Evolutionary conservation across 352 stramenopile species (phyloP).

Genomic region (Pythium coloratum): DNA sequence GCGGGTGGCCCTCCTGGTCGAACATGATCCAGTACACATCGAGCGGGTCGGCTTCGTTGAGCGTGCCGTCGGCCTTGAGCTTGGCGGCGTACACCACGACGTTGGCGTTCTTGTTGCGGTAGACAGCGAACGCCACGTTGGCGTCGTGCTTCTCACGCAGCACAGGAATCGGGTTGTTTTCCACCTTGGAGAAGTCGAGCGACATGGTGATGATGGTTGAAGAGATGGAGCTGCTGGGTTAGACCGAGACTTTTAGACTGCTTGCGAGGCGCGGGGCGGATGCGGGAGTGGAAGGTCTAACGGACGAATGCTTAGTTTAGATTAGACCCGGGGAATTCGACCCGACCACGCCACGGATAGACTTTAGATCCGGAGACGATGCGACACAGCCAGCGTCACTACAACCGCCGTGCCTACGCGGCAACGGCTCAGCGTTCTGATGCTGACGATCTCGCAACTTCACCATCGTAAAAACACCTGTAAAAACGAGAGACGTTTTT

Average conservation of each 20-base stretch:
- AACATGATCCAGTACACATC: constrained; percentile 91
- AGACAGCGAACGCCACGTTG: constrained; percentile 82
- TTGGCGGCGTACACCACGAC: constrained; percentile 82
- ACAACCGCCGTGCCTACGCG: constrained; percentile 17
- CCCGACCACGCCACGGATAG: constrained; percentile 3
- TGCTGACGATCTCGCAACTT: constrained; percentile 21
- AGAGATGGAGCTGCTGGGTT: neutral
- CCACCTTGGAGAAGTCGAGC: constrained; percentile 86
- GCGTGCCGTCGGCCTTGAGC: constrained; percentile 59
- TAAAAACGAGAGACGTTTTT: neutral
- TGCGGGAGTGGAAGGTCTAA: constrained; percentile 14
- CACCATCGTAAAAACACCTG: constrained; percentile 26
- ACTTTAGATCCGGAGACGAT: constrained; percentile 10
- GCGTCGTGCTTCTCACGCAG: constrained; percentile 75
- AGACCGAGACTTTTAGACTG: constrained; percentile 1
- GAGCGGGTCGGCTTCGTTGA: constrained; percentile 69
- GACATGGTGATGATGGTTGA: constrained; percentile 40
- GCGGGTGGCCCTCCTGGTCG: constrained; percentile 76
- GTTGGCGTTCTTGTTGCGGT: constrained; percentile 92
- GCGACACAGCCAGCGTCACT: constrained; percentile 2
- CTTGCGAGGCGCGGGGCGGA: neutral
- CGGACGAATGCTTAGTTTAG: neutral
- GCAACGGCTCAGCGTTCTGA: constrained; percentile 15
- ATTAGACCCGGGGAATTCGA: neutral
- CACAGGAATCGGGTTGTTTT: constrained; percentile 81